phyloP scores from a whole-genome alignment of 2,329 filamentous ascomycete genomes.

The Botryotinia narcissicola region DNA sequence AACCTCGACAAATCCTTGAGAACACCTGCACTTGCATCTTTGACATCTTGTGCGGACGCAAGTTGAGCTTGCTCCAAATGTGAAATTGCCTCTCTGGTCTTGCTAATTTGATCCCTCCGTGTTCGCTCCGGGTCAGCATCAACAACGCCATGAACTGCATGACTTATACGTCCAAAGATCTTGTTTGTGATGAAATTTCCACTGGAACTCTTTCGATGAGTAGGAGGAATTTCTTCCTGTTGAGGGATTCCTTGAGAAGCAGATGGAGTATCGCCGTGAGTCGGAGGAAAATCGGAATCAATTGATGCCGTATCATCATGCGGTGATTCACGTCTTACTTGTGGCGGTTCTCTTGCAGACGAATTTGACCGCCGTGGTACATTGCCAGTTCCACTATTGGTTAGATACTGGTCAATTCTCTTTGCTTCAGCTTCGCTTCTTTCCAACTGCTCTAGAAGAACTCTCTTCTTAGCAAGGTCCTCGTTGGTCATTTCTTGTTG shows the following conservation, averaged over 20 bases:
- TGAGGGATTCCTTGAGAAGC: constrained; percentile 69
- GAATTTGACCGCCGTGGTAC: constrained; percentile 66
- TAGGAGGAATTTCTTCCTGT: constrained; percentile 44
- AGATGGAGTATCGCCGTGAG: constrained; percentile 74
- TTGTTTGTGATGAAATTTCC: constrained; percentile 90
- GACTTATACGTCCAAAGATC: constrained; percentile 91
- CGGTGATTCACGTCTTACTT: constrained; percentile 50
- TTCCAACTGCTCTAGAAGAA: constrained; percentile 83
- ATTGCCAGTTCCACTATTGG: constrained; percentile 60
- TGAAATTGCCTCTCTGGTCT: constrained; percentile 82
- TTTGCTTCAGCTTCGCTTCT: constrained; percentile 89
- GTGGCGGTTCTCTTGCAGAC: constrained; percentile 52
- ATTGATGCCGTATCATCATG: constrained; percentile 83
- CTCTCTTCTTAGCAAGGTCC: constrained; percentile 82
- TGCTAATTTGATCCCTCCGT: constrained; percentile 87
- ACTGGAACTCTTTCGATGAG: constrained; percentile 77
- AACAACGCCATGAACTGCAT: constrained; percentile 93
- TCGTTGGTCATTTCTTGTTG: constrained; percentile 98
- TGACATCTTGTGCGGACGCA: constrained; percentile 86
- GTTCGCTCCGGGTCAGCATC: constrained; percentile 95
- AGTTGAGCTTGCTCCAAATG: constrained; percentile 89
- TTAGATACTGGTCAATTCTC: constrained; percentile 90
- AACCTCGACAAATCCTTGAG: constrained; percentile 89
- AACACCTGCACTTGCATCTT: constrained; percentile 85
- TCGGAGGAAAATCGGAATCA: constrained; percentile 93